Base-by-base conservation (phyloP, 2,329 filamentous ascomycete species). In the Aureobasidium sp. region DNA sequence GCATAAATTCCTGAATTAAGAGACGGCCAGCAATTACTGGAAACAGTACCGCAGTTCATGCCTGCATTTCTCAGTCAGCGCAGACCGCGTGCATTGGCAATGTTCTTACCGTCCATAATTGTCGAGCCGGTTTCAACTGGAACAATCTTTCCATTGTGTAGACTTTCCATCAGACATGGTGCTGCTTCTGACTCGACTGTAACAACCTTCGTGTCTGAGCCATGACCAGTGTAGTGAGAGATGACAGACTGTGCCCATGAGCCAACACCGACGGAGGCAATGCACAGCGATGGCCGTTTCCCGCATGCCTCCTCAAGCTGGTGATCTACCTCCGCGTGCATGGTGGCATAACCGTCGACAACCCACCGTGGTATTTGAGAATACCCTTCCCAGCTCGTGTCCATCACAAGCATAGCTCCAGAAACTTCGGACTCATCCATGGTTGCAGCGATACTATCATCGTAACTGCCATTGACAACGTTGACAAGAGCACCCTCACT, bases 281-380 rank as follows among this genome's bases (percentile, higher is more conserved):
- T 71, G 32, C 85, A 79, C 10, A 83, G 73, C 0, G 76, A 81
- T 21, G 60, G 42, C 5, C 21, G 5, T 41, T 50, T 50, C 7
- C 44, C 57, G 25, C 59, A 63, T 8, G 50, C 45, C 7, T 65
- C 79, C 76, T 5, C 73, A 11, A 87, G 69, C 68, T 91, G 88
- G 25, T 77, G 70, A 57, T 91, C 87, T 0, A 83, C 76, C 69
- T 94, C 90, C 3, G 74, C 71, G 64, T 91, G 76, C 82, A 92
- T 86, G 0, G 88, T 91, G 4, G 78, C 79, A 67, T 93, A 94
- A 0, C 90, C 90, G 63, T 92, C 85, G 0, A 91, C 87, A 27
- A 92, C 87, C 85, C 87, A 91, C 72, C 13, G 47, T n/a, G 89
- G 87, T 6, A 91, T 81, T 47, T 84, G 77, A 49, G 85, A 80